Evolutionary conservation across 2,329 filamentous ascomycete species (phyloP).

Genomic region (Monosporascus sp.): DNA sequence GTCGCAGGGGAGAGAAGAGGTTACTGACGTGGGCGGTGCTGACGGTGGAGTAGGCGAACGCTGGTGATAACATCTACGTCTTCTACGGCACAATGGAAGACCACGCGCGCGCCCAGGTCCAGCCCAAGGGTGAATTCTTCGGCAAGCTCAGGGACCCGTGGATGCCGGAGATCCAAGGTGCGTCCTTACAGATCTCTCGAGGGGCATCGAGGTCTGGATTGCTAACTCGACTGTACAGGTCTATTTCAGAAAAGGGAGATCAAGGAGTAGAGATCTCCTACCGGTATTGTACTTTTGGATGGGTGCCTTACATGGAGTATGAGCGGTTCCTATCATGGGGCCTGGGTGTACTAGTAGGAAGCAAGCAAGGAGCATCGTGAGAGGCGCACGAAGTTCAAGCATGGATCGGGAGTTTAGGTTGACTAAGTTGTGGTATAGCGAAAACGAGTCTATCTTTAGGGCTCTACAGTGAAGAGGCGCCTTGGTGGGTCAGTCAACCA

Average conservation of each 20-base stretch:
- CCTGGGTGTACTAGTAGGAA: no score
- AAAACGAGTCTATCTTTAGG: no score
- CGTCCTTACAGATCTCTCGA: neutral
- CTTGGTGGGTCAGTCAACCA: no score
- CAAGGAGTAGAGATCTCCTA: constrained; percentile 9
- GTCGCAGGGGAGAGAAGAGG: neutral
- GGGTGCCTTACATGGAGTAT: no score
- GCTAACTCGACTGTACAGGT: constrained; percentile 6
- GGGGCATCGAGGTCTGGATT: neutral
- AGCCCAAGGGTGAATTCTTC: constrained; percentile 27
- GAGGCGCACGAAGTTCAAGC: no score
- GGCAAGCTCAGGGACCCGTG: constrained; percentile 23
- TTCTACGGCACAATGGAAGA: constrained; percentile 27
- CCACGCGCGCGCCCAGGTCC: constrained; percentile 21
- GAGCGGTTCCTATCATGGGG: no score
- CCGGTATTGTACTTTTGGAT: no score
- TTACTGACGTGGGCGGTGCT: neutral
- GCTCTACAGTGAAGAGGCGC: no score
- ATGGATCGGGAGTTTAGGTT: no score
- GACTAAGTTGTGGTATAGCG: no score
- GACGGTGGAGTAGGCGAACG: constrained; percentile 14
- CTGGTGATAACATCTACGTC: constrained; percentile 22
- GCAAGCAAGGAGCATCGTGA: no score
- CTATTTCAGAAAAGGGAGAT: constrained; percentile 21
- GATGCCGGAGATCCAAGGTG: constrained; percentile 22